Percentiles rank a stretch among this genome's conserved stretches.
These are phyloP conservation scores for Brettanomyces sp. DNA, from an alignment of 805 yeast genomes.

Conservation along the genomic window DNA sequence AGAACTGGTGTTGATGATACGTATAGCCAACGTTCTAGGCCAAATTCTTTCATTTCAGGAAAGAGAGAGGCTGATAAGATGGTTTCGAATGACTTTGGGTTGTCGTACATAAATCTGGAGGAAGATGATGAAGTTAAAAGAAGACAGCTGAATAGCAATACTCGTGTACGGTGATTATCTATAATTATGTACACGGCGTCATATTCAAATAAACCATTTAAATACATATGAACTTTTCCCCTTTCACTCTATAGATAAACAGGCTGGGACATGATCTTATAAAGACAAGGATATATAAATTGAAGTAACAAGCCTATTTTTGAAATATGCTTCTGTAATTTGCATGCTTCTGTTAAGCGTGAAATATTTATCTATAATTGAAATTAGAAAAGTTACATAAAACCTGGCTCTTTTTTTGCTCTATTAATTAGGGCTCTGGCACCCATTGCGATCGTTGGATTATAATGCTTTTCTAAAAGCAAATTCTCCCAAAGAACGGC, in stretches of 20 bases:
- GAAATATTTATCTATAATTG: too few species aligned
- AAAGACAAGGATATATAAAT: too few species aligned
- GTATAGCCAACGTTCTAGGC: constrained; percentile 13
- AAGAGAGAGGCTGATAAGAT: constrained; percentile 16
- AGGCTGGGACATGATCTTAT: too few species aligned
- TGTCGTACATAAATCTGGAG: background rate
- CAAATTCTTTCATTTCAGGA: constrained; percentile 19
- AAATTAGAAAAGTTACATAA: too few species aligned
- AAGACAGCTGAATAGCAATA: background rate
- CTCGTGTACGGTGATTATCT: background rate
- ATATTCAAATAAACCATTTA: background rate
- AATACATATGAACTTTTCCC: background rate
- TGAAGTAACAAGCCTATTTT: too few species aligned
- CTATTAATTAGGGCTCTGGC: constrained; percentile 33
- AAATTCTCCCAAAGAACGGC: constrained; percentile 88
- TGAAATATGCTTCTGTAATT: too few species aligned
- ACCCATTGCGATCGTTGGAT: constrained; percentile 72
- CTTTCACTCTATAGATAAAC: too few species aligned
- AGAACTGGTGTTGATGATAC: constrained; percentile 4
- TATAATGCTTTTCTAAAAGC: constrained; percentile 70
- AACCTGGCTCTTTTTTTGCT: constrained; percentile 4
- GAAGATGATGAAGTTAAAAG: background rate
- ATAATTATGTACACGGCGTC: background rate
- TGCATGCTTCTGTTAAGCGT: too few species aligned
- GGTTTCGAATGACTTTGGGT: constrained; percentile 2